Evolutionary conservation across 164 flowering plant species (phyloP).

Genomic region (Platanus orientalis): DNA sequence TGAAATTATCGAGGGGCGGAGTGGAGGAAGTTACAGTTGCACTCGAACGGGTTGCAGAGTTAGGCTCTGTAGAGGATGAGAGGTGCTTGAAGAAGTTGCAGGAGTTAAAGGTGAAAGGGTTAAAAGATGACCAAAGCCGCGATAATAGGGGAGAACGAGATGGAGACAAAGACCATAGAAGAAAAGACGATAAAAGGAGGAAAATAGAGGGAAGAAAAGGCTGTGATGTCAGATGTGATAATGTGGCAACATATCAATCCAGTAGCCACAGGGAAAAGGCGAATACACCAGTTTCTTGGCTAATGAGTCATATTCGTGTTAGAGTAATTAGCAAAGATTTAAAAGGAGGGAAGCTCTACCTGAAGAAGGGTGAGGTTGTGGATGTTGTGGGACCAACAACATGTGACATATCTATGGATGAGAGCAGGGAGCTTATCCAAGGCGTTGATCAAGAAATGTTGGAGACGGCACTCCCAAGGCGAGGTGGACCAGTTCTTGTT

Average conservation of each 20-base stretch:
- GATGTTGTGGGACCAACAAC: conserved; percentile 70
- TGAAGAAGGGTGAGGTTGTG: conserved; percentile 73
- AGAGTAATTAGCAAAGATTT: conserved; percentile 63
- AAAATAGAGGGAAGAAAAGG: not conserved
- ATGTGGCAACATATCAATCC: not conserved
- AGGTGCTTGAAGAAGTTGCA: conserved; percentile 44
- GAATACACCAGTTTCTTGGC: conserved; percentile 40
- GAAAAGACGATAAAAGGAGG: conserved; percentile 5
- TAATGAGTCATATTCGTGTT: conserved; percentile 70
- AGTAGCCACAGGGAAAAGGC: conserved; percentile 10
- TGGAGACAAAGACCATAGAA: conserved; percentile 9
- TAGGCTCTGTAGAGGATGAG: conserved; percentile 67
- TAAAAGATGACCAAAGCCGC: conserved; percentile 12
- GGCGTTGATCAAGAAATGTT: conserved; percentile 65
- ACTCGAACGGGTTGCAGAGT: conserved; percentile 39
- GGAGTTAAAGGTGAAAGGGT: conserved; percentile 25
- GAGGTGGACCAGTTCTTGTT: conserved; percentile 68
- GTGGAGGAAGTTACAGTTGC: conserved; percentile 39
- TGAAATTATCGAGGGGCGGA: conserved; percentile 39
- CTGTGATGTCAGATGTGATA: conserved; percentile 1
- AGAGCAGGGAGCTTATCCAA: conserved; percentile 58
- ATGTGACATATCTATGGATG: conserved; percentile 79
- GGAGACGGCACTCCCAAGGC: conserved; percentile 76
- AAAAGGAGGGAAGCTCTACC: conserved; percentile 67
- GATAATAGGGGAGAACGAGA: conserved; percentile 9